Percentiles rank a stretch among this genome's conserved stretches.
Conservation (phyloP, 2,329 filamentous ascomycete genomes). For the Lasiodiplodia sp. region DNA sequence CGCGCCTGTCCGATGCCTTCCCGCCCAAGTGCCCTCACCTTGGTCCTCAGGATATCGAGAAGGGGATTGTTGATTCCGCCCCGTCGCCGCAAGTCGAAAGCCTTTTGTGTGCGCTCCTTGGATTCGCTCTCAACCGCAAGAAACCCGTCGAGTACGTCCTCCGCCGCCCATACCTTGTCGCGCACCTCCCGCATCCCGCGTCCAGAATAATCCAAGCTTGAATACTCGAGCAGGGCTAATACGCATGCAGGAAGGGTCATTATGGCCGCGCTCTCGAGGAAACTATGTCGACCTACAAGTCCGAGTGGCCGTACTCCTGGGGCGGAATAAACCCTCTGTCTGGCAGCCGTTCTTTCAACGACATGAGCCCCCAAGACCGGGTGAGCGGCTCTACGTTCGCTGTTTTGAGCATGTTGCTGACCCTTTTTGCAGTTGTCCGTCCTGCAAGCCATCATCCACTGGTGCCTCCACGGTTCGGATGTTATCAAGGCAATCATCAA, state of each 20-base stretch:
- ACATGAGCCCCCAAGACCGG: slow-evolving; percentile 80
- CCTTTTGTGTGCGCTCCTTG: slow-evolving; percentile 86
- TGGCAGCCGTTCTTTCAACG: slow-evolving; percentile 79
- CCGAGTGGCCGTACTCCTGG: slow-evolving; percentile 90
- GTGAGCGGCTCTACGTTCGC: slow-evolving; percentile 60
- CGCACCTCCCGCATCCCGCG: neutral
- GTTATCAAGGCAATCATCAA: slow-evolving; percentile 81
- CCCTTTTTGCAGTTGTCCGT: slow-evolving; percentile 71
- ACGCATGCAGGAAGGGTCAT: slow-evolving; percentile 76
- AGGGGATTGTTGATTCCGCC: slow-evolving; percentile 76
- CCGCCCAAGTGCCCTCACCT: slow-evolving; percentile 87
- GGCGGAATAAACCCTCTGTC: slow-evolving; percentile 81
- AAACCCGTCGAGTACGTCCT: slow-evolving; percentile 93
- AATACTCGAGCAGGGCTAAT: slow-evolving; percentile 40
- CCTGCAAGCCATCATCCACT: slow-evolving; percentile 82
- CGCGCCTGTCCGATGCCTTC: slow-evolving; percentile 89
- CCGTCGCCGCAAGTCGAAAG: slow-evolving; percentile 87
- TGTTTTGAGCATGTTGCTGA: slow-evolving; percentile 34
- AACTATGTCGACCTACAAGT: slow-evolving; percentile 81
- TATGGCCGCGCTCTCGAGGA: slow-evolving; percentile 94
- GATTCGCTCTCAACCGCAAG: slow-evolving; percentile 92
- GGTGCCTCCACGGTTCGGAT: slow-evolving; percentile 90
- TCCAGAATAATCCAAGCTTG: neutral
- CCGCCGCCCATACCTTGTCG: slow-evolving; percentile 33
- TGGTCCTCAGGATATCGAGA: slow-evolving; percentile 93